Conservation (phyloP, 2,329 filamentous ascomycete species). For the Hymenoscyphus linearis region DNA sequence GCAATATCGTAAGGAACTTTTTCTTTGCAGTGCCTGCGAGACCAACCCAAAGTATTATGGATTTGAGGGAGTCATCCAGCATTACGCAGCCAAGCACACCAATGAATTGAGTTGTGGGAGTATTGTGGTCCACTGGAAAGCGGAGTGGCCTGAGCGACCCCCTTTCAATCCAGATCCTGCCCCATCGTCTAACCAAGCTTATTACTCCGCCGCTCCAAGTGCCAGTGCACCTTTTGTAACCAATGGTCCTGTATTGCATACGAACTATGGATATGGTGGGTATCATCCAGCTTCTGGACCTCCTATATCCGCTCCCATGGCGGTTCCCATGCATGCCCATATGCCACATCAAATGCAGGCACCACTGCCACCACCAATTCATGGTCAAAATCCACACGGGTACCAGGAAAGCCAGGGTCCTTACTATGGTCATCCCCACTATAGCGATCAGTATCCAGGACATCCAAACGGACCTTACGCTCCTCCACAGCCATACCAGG, state of each 20-base stretch:
- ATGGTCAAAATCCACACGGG: constrained; percentile 20
- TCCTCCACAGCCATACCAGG: constrained; percentile 26
- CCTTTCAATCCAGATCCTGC: constrained; percentile 63
- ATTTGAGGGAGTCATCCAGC: constrained; percentile 75
- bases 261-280: constrained; percentile 33
- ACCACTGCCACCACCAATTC: constrained; percentile 9
- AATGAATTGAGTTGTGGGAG: constrained; percentile 63
- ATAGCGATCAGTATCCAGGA: constrained; percentile 30
- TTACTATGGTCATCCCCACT: constrained; percentile 33
- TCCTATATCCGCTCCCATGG: constrained; percentile 13
- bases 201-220: constrained; percentile 31
- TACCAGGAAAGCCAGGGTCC: constrained; percentile 30
- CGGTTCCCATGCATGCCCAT: constrained; percentile 16
- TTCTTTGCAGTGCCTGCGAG: constrained; percentile 68
- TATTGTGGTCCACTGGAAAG: constrained; percentile 71
- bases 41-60: constrained; percentile 62
- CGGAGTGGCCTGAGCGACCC: constrained; percentile 72
- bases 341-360: constrained; percentile 7
- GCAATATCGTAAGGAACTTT: constrained; percentile 62
- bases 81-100: constrained; percentile 80
- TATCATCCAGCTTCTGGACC: constrained; percentile 27
- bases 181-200: constrained; percentile 30
- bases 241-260: constrained; percentile 28
- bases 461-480: constrained; percentile 29
- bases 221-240: constrained; percentile 31